Evolutionary conservation across 2,329 filamentous ascomycete species (phyloP), one percentile per base, ranked within the genome.

Genomic region (Neonectria coccinea): DNA sequence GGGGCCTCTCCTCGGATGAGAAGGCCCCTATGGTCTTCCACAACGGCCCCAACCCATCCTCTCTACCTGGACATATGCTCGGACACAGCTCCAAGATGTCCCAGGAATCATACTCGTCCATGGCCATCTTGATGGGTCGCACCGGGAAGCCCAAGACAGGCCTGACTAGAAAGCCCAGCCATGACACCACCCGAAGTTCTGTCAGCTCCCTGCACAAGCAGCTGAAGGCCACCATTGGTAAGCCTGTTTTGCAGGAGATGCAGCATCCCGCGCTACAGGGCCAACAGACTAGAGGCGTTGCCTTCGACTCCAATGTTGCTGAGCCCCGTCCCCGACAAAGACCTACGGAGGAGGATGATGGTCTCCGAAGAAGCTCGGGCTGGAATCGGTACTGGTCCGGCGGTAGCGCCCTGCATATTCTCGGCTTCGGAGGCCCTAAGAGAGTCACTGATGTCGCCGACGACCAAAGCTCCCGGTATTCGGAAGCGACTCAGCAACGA

Each of bases 331-430:
- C 76, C 67, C 76, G 73, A 65, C 76, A 74, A 47, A 72, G 66
- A 63, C 80, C 59, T 65, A 69, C 66, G 66, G 78, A 75, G 57
- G 72, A 66, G 67, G 79, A 84, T 54, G 83, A 81, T 53, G 79
- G 79, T 48, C 79, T 82, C 20, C 84, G 88, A 59, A 84, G 88
- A 73, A 92, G 89, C 71, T 92, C 90, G 4, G 90, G 90, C 52
- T 93, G 91, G 91, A 92, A 92, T 77, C 83, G 88, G 57, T 93
- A 93, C 78, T 93, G 91, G 86, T 92, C 90, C 14, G 90, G 90
- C 55, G 91, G 91, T 57, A 91, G 90, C 69, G 86, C 89, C 8
- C 79, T 90, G 60, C 90, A 90, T 72, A 86, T 91, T 25, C 81
- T 92, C 8, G 89, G 88, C 14, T 86, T 89, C 56, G 87, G 86